phyloP scores from a whole-genome alignment of 768 basidiomycete species.

The Trametes sanguinea region DNA sequence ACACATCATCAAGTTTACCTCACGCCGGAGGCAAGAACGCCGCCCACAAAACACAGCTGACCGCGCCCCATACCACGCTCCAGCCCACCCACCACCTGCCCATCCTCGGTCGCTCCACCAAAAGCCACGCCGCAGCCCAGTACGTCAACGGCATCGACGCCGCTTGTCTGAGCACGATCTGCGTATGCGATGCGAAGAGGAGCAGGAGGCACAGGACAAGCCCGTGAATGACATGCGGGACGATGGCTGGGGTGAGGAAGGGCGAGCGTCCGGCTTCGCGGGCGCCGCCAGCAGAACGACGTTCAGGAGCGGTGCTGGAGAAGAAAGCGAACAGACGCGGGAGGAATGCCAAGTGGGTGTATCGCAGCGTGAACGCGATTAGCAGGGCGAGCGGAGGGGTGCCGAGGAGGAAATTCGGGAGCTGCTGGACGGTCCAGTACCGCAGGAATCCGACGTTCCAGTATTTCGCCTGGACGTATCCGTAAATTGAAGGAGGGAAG shows the following conservation, averaged over 20 bases:
- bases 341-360: slow-evolving; percentile 13
- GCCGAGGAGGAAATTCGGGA: slow-evolving; percentile 87
- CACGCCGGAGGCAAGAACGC: slow-evolving; percentile 91
- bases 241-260: slow-evolving; percentile 45
- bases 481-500: slow-evolving; percentile 71
- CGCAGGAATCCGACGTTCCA: slow-evolving; percentile 86
- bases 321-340: slow-evolving; percentile 15
- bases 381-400: slow-evolving; percentile 65
- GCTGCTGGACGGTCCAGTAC: slow-evolving; percentile 82
- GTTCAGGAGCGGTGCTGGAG: neutral
- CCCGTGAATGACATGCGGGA: slow-evolving; percentile 79
- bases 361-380: slow-evolving; percentile 38
- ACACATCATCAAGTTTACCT: neutral
- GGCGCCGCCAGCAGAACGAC: neutral
- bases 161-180: slow-evolving; percentile 80
- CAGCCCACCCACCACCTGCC: slow-evolving; percentile 74
- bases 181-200: slow-evolving; percentile 80
- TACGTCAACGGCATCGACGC: slow-evolving; percentile 78
- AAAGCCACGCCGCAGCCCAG: slow-evolving; percentile 81
- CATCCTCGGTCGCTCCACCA: slow-evolving; percentile 48
- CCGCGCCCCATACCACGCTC: slow-evolving; percentile 74
- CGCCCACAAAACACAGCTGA: slow-evolving; percentile 76
- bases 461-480: slow-evolving; percentile 78
- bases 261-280: slow-evolving; percentile 23
- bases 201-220: slow-evolving; percentile 60